Base-by-base conservation (phyloP, 176 grass and related monocot genomes). In the Avena atlantica region DNA sequence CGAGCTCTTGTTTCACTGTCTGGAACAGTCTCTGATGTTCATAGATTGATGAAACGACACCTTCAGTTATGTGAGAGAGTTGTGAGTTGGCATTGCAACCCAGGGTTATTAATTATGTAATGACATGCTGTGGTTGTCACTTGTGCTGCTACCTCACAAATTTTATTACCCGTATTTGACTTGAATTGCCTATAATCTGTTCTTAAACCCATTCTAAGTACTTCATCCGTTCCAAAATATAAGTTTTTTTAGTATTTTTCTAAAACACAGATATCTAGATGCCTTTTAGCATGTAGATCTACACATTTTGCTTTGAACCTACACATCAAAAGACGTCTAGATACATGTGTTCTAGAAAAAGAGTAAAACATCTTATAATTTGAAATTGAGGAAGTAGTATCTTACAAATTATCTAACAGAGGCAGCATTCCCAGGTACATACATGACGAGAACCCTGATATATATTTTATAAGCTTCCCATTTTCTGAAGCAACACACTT, bases 11-110 rank as follows among this genome's bases (percentile, higher is more conserved):
- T 84, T 55, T 20, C 57, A 52, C 50, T 20, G 10, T 12, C 66
- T 40, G 10, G 27, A 57, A 88, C 59, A 80, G 50, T 52, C 73
- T 84, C 76, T 21, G 61, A 34, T 85, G 25, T 81, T 84, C 76
- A 53, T 88, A 56, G 65, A 74, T 61, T 64, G 82, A 70, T 81
- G 76, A 84, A 67, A 67, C 27, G 63, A 15, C 12, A 80, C 75
- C 34, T 85, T 76, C 8, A 44, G 76, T 81, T 77, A 70, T 79
- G 70, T 81, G 27, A 69, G 60, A 66, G 74, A 31, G 85, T 63
- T 44, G 85, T 60, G 83, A 74, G 85, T 84, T 87, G 56, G 65
- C 49, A 23, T 59, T 76, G 83, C 69, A 61, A 60, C 59, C 66
- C n/a, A 37, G 49, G 74, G 59, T 31, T 74, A 37, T 23, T 65